These are phyloP conservation scores for Tulasnella sp. DNA, from an alignment of 768 basidiomycete genomes.

Conservation along the genomic window DNA sequence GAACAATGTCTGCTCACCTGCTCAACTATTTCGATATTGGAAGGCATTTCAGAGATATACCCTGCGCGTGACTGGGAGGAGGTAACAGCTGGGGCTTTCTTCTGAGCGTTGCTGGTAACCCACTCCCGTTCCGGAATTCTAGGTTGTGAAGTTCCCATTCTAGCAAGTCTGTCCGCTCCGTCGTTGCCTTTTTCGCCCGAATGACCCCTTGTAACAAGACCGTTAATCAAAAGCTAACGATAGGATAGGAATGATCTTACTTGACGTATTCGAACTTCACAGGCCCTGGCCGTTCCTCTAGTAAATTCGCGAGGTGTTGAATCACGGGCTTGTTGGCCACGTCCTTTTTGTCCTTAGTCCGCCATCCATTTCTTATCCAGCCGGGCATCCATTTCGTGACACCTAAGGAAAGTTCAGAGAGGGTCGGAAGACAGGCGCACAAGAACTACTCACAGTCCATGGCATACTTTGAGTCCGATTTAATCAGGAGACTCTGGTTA, in stretches of 20 bases:
- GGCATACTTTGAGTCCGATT: constrained; percentile 81
- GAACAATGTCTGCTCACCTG: background rate
- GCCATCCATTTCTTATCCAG: constrained; percentile 60
- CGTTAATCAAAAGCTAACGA: background rate
- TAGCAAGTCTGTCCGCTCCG: constrained; percentile 73
- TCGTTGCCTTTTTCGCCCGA: constrained; percentile 79
- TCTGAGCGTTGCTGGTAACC: background rate
- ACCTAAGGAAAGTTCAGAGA: constrained; percentile 45
- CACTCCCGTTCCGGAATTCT: constrained; percentile 21
- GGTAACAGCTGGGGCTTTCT: background rate
- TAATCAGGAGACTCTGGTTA: constrained; percentile 60
- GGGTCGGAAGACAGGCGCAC: background rate
- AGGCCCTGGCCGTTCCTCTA: constrained; percentile 49
- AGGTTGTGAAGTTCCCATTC: constrained; percentile 43
- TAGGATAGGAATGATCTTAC: background rate
- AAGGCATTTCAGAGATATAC: background rate
- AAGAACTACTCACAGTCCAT: constrained; percentile 57
- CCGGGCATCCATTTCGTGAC: constrained; percentile 61
- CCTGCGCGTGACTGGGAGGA: background rate
- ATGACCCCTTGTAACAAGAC: constrained; percentile 50
- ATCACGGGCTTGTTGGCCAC: constrained; percentile 76
- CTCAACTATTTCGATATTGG: background rate
- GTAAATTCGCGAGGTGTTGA: constrained; percentile 60
- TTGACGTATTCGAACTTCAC: constrained; percentile 68
- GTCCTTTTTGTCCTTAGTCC: constrained; percentile 46